Evolutionary conservation across 2,329 filamentous ascomycete species (phyloP), one percentile per base, ranked within the genome.

Genomic region (Calonectria montana): DNA sequence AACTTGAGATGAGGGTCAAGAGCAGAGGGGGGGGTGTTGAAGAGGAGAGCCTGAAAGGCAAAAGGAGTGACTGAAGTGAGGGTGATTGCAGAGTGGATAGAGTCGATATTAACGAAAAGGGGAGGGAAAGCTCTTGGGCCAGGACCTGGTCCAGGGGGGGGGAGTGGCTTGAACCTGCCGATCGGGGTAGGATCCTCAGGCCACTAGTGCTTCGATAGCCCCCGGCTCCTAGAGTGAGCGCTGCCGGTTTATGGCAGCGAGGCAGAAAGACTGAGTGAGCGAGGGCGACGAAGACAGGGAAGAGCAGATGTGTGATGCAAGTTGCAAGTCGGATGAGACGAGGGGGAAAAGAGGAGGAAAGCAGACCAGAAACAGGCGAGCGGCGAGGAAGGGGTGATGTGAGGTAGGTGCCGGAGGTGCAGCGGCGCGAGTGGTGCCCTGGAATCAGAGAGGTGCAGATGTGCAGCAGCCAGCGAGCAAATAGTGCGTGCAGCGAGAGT

Each of bases 31-130:
- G 73, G 50, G 74, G 74, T 79, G 69, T 57, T 73, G 73, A 71
- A 65, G 59, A 73, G 70, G 76, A 70, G 72, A 73, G 75, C 76
- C 71, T 77, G 75, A 78, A 73, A 75, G 75, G 75, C 76, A 79
- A 83, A 84, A 83, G 80, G 82, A 83, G 81, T 82, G 83, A 84
- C 83, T 83, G 79, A 80, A 81, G 81, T 83, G 81, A 84, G 81
- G 72, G 81, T 80, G 81, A 82, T 79, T 79, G 78, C 78, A 79
- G 76, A 81, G 81, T 83, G 82, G 81, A 82, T 80, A 80, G 78
- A 74, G 76, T 79, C 78, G 81, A 83, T 82, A 82, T 82, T 80
- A 82, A 80, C 76, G 76, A 79, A 83, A 84, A 84, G 81, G 81
- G 80, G 80, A 82, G 76, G 73, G 75, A 78, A 79, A 79, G 78